A percentile compares a stretch with the other conserved stretches of the same genome.
These are phyloP conservation scores for Psilocybe subaeruginosa DNA, from an alignment of 768 basidiomycete genomes.

Conservation along the genomic window DNA sequence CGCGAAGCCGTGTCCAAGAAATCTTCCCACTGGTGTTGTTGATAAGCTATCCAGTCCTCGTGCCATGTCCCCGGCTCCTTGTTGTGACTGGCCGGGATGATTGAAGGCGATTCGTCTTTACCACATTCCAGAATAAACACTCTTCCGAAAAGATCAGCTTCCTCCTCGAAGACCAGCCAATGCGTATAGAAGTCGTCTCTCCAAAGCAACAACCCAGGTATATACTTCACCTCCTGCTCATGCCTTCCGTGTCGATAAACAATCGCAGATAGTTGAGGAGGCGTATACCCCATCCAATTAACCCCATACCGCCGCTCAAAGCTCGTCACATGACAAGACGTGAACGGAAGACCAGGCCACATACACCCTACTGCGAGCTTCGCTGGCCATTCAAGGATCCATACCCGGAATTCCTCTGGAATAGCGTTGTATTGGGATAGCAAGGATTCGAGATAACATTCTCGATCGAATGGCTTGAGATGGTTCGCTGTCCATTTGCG, in stretches of 20 bases:
- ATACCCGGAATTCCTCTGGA: constrained; percentile 12
- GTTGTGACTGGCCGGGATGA: neutral
- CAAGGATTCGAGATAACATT: neutral
- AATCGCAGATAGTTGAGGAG: neutral
- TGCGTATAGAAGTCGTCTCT: neutral
- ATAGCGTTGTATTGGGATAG: neutral
- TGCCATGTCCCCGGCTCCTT: neutral
- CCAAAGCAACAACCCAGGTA: neutral
- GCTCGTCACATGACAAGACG: neutral
- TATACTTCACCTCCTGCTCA: neutral
- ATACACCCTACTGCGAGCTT: neutral
- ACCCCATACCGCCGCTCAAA: neutral
- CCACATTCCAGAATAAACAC: neutral
- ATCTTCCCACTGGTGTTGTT: neutral
- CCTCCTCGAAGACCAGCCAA: neutral
- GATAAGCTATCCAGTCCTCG: neutral
- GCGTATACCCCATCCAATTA: neutral
- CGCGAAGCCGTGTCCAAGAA: neutral
- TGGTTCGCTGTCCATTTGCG: neutral
- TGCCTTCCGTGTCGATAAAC: neutral
- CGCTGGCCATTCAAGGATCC: constrained; percentile 15
- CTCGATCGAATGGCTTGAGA: neutral
- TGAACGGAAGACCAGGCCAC: constrained; percentile 10
- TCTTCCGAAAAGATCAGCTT: neutral
- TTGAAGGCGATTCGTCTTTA: neutral